A percentile compares a stretch with the other conserved stretches of the same genome.
phyloP scores from a whole-genome alignment of 345 rosid species.

The Salix suchowensis region DNA sequence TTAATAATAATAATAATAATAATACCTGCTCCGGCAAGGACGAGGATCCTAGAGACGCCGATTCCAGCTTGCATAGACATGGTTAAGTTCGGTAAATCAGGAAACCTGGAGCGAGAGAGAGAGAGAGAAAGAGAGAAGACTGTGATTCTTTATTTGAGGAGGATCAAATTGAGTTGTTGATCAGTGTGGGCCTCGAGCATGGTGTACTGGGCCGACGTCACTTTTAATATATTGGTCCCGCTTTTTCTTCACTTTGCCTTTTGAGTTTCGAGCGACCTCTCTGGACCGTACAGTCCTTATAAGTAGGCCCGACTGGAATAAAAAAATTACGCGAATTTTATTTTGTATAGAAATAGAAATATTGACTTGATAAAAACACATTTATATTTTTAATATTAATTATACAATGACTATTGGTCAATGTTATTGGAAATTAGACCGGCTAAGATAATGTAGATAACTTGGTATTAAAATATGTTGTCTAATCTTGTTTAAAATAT shows the following conservation, averaged over 20 bases:
- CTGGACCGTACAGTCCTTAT: background rate
- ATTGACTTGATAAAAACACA: too few species aligned
- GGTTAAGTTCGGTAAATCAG: background rate
- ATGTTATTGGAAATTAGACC: too few species aligned
- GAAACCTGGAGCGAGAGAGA: background rate
- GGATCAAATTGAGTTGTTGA: background rate
- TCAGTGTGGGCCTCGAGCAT: background rate
- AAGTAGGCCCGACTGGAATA: background rate
- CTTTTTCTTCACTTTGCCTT: background rate
- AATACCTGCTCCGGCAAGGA: slow-evolving; percentile 85
- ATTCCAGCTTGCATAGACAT: slow-evolving; percentile 87
- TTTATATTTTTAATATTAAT: too few species aligned
- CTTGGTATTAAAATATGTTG: too few species aligned
- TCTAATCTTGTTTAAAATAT: too few species aligned
- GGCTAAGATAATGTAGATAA: too few species aligned
- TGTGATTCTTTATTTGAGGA: background rate
- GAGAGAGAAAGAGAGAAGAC: too few species aligned
- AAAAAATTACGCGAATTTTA: background rate
- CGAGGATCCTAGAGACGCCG: slow-evolving; percentile 58
- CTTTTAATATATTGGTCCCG: background rate
- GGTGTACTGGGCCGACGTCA: background rate
- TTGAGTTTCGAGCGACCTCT: background rate
- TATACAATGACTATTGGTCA: too few species aligned
- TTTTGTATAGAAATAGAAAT: too few species aligned
- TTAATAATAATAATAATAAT: background rate